Evolutionary conservation across 2,329 filamentous ascomycete species (phyloP).

Genomic region (Trichoderma sp.): DNA sequence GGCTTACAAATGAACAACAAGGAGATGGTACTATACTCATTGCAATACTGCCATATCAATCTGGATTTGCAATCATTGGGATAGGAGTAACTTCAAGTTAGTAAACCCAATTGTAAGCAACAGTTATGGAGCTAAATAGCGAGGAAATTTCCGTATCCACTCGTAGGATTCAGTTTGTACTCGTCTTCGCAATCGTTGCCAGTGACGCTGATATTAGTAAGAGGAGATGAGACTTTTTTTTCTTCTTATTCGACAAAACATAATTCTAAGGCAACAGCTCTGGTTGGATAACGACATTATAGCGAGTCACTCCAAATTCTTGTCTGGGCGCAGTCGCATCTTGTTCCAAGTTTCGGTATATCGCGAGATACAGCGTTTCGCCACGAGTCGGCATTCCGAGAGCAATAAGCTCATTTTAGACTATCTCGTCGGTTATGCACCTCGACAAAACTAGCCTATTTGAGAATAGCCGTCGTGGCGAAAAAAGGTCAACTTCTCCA

Average conservation of each 20-base stretch:
- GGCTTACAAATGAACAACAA: not conserved
- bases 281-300: not conserved
- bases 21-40: not conserved
- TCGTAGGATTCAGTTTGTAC: not conserved
- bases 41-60: not conserved
- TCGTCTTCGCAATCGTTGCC: not conserved
- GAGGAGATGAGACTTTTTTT: not conserved
- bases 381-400: not conserved
- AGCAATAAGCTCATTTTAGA: not conserved
- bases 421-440: not conserved
- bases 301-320: not conserved
- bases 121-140: not conserved
- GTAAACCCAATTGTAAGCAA: not conserved
- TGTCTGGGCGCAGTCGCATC: not conserved
- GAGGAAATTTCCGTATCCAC: not conserved
- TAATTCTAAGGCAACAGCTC: not conserved
- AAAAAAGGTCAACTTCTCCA: not conserved
- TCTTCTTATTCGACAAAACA: not conserved
- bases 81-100: not conserved
- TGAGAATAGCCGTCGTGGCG: not conserved
- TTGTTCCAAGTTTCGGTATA: not conserved
- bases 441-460: not conserved
- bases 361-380: not conserved
- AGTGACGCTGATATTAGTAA: not conserved
- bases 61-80: not conserved